Evolutionary conservation across 139 green algal species (phyloP).

Genomic region (Trebouxia sp.): DNA sequence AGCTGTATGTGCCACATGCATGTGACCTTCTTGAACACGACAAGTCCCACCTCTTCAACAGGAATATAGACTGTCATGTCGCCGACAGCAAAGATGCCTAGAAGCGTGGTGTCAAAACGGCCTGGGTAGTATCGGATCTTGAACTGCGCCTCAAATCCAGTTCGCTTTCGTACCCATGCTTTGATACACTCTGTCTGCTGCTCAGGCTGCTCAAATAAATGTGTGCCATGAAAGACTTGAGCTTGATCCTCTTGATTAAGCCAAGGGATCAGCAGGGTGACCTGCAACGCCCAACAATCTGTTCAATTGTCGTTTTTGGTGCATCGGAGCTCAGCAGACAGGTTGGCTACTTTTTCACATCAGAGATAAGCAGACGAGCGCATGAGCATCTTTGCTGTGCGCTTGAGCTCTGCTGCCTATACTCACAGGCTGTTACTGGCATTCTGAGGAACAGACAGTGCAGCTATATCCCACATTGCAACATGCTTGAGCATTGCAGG

Average conservation of each 20-base stretch:
- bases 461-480: too few relatives aligned
- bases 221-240: conserved; percentile 82
- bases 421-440: background rate
- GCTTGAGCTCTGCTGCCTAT: background rate
- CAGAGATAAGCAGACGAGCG: background rate
- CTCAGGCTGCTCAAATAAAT: conserved; percentile 85
- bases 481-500: too few relatives aligned
- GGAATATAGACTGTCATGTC: conserved; percentile 93
- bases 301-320: background rate
- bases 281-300: conserved; percentile 32
- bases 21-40: too few relatives aligned
- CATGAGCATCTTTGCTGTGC: background rate
- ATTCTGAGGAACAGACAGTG: too few relatives aligned
- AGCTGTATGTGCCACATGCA: too few relatives aligned
- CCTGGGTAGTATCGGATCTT: conserved; percentile 89
- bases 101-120: conserved; percentile 81
- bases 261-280: conserved; percentile 87
- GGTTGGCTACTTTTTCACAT: background rate
- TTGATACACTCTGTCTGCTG: conserved; percentile 82
- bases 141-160: conserved; percentile 87
- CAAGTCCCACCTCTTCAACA: conserved; percentile 63
- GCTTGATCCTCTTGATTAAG: conserved; percentile 86
- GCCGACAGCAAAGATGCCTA: conserved; percentile 94
- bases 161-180: conserved; percentile 86
- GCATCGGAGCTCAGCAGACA: background rate